Percentiles rank a stretch among this genome's conserved stretches.
phyloP scores from a whole-genome alignment of 805 yeast species.

The Wickerhamiella vanderwaltii region DNA sequence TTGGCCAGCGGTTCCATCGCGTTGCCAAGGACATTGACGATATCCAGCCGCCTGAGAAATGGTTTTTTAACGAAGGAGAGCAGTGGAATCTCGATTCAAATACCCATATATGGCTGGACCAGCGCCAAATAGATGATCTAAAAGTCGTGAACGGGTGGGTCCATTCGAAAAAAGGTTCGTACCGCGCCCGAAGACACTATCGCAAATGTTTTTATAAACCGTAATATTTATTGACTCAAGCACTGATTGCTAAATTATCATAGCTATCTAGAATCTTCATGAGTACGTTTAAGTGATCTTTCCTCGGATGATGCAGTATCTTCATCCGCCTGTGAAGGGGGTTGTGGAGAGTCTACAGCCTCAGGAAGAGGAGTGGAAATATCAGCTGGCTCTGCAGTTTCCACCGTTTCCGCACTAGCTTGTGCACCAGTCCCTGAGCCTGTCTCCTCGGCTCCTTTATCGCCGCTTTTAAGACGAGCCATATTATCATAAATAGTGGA shows the following conservation, averaged over 20 bases:
- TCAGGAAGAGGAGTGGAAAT: no score
- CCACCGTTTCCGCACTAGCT: no score
- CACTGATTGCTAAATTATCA: no score
- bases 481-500: slow-evolving; percentile 1
- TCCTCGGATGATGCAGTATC: no score
- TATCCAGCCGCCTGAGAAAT: slow-evolving; percentile 54
- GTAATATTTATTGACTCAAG: not conserved
- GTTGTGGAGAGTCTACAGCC: no score
- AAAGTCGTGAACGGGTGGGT: slow-evolving; percentile 29
- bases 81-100: slow-evolving; percentile 55
- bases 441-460: no score
- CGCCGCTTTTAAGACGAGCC: slow-evolving; percentile 1
- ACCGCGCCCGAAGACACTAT: slow-evolving; percentile 2
- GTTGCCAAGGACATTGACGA: slow-evolving; percentile 47
- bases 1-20: slow-evolving; percentile 35
- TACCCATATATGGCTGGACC: slow-evolving; percentile 41
- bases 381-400: no score
- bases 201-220: slow-evolving; percentile 7
- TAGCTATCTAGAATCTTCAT: not conserved
- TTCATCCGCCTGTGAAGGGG: no score
- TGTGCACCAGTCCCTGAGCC: no score
- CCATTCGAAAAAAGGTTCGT: slow-evolving; percentile 22
- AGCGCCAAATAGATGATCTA: slow-evolving; percentile 31
- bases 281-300: not conserved
- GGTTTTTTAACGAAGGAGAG: slow-evolving; percentile 54